Base-by-base conservation (phyloP, 2,329 filamentous ascomycete genomes). In the Penicillium sp. region DNA sequence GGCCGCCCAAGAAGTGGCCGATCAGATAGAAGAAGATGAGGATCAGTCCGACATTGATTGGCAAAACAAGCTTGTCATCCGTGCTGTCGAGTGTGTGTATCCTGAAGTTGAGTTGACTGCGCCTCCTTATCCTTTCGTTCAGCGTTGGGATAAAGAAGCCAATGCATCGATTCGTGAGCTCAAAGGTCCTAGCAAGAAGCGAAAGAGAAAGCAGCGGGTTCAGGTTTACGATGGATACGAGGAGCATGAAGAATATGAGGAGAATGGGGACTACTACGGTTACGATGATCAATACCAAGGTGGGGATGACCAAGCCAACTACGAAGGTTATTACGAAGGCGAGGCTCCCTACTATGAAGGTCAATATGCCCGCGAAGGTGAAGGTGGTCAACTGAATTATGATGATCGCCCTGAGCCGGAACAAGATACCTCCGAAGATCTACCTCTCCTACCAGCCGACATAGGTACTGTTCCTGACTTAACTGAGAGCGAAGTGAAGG, bases 91-190 rank as follows among this genome's bases (percentile, higher is more conserved):
- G 70, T 97, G 92, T 72, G 84, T 85, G 58, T 81, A 89, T n/a
- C 82, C 89, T 29, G 82, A 80, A 5, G 75, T 90, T 36, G 76
- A 81, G 30, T 78, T 96, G 42, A 88, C 83, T 49, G 82, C 89
- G 32, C 92, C 93, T 0, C 90, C 92, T 0, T 97, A 95, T 66
- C 92, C 92, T 0, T 97, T 97, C 70, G 79, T 89, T 14, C 91
- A 97, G 70, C 83, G 89, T 43, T 97, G 92, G 93, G 90, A 96
- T 71, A 81, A 84, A 3, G 87, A 91, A 57, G 89, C 92, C 64
- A 80, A 83, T 49, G 60, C 66, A 46, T 67, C 60, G 65, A 79
- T 77, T 60, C 72, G 65, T 53, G 69, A 70, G 58, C 69, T 61
- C 55, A 74, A 70, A 59, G 72, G 67, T 19, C 67, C 59, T 51